Evolutionary conservation across 495 filamentous ascomycete species (phyloP), one percentile per base, ranked within the genome.

Genomic region (Tirmania nivea): DNA sequence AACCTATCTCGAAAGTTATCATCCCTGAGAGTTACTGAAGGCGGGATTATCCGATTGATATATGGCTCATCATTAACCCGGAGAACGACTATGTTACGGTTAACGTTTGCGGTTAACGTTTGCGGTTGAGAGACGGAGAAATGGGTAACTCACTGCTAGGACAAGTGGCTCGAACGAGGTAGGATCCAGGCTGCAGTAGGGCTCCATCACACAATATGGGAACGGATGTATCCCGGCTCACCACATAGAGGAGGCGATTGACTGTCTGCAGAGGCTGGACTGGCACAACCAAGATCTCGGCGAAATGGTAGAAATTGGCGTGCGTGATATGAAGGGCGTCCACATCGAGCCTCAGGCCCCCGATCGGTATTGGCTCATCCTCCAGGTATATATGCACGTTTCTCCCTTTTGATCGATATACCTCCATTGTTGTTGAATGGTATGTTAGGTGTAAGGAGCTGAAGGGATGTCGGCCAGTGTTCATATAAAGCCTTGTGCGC

Each of bases 331-430:
- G 35, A n/a, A 36, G 60, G 55, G 56, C 60, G 57, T 49, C 54
- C 57, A 55, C 57, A 51, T 54, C 58, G 48, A 12, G 39, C 11
- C 25, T 50, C n/a, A 50, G n/a, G 48, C n/a, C 48, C 17, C 21
- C 48, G 11, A 50, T 16, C 21, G 19, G 48, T 21, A 16, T 48
- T 11, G 17, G 17, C 17, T 17, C 48, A 50, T 17, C 11, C 17
- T 9, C 48, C 9, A 31, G 21, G n/a, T 11, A 31, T 9, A 25
- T 45, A 45, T 47, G 37, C 21, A 36, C 52, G 42, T n/a, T n/a
- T n/a, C n/a, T n/a, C n/a, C n/a, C n/a, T n/a, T n/a, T n/a, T n/a
- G n/a, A n/a, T n/a, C n/a, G n/a, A n/a, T n/a, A n/a, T n/a, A n/a
- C n/a, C n/a, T n/a, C n/a, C n/a, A n/a, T n/a, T n/a, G n/a, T n/a